Conservation (phyloP, 805 yeast species). For the Nakazawaea anatomiae region DNA sequence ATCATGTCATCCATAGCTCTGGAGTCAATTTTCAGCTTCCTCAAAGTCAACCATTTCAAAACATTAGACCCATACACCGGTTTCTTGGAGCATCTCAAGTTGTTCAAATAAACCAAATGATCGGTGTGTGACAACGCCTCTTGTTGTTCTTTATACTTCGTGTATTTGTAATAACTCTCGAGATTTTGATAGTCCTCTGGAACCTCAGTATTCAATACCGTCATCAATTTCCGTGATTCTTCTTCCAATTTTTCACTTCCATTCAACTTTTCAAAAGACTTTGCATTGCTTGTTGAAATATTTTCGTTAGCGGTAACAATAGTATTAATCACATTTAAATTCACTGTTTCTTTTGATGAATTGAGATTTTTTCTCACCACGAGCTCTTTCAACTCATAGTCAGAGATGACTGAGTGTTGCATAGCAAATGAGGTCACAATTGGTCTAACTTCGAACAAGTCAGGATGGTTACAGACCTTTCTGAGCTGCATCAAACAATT, state of each 20-base stretch:
- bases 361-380: slow-evolving; percentile 27
- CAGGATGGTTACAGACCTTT: slow-evolving; percentile 95
- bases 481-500: slow-evolving; percentile 97
- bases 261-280: slow-evolving; percentile 36
- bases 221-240: slow-evolving; percentile 37
- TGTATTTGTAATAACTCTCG: slow-evolving; percentile 53
- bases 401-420: slow-evolving; percentile 52
- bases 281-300: slow-evolving; percentile 39
- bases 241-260: slow-evolving; percentile 40
- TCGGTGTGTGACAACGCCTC: slow-evolving; percentile 46
- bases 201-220: slow-evolving; percentile 23
- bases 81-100: slow-evolving; percentile 53
- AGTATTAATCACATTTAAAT: slow-evolving; percentile 57
- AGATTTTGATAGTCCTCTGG: slow-evolving; percentile 32
- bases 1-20: slow-evolving; percentile 28
- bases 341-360: slow-evolving; percentile 26
- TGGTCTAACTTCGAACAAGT: slow-evolving; percentile 92
- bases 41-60: slow-evolving; percentile 32
- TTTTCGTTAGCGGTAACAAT: slow-evolving; percentile 42
- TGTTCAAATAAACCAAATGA: slow-evolving; percentile 59
- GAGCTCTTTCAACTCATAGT: slow-evolving; percentile 37
- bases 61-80: slow-evolving; percentile 68
- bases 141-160: slow-evolving; percentile 45
- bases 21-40: slow-evolving; percentile 22
- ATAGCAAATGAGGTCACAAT: slow-evolving; percentile 85